Evolutionary conservation across 2,329 filamentous ascomycete species (phyloP), one percentile per base, ranked within the genome.

Genomic region (Trichoderma atroviride): DNA sequence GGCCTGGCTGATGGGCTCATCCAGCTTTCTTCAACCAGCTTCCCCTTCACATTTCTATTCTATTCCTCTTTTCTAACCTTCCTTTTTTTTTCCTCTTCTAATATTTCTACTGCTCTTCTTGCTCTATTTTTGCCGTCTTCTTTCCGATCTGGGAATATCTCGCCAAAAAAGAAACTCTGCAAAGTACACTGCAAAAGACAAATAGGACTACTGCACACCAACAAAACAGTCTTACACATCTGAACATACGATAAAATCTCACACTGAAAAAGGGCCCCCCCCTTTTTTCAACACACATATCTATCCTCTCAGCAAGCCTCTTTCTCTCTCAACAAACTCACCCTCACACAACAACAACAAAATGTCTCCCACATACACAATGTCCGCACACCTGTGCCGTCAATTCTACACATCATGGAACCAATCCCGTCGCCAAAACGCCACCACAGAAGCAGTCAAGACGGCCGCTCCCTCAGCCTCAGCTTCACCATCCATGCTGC

Each of bases 341-440:
- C 35, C 19, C 16, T 22, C 19, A 53, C 19, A 59, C 37, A 59
- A 27, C 16, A 61, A 29, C 40, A 33, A n/a, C n/a, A 53, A 72
- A 80, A 88, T 88, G 86, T 83, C 85, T 68, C 86, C 85, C 62
- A 87, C 86, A 47, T 86, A 88, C 80, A 88, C 86, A 72, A 87
- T 88, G 83, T 87, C 86, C 19, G 85, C 86, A 74, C 86, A 88
- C 74, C 79, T 88, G 78, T 86, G 85, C 84, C 87, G 86, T 78
- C 82, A 88, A 74, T 85, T 88, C 79, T 86, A 83, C 80, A 81
- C 84, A 63, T 88, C 86, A n/a, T 88, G 86, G 85, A 82, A 82
- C 72, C 84, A 87, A 75, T 78, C 82, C 57, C 82, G 82, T 72
- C 81, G 84, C 72, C 76, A 79, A 33, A 79, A 78, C 57, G 68